Evolutionary conservation across 768 basidiomycete genomes (phyloP), one percentile per base, ranked within the genome.

Genomic region (Agaricus subrufescens): DNA sequence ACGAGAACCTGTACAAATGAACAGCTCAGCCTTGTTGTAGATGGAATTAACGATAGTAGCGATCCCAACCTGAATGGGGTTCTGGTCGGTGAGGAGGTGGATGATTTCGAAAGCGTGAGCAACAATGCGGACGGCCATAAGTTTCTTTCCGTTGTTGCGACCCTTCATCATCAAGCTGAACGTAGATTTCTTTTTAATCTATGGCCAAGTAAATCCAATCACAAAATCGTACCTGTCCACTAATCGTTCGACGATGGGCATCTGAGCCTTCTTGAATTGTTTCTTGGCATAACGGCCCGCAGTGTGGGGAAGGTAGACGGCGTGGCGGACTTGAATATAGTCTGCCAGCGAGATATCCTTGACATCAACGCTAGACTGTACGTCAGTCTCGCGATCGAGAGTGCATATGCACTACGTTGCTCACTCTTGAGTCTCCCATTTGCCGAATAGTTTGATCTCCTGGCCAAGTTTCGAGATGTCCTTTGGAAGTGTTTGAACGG

Each of bases 221-320:
- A 44, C 12, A n/a, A 26, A 27, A 44, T 71, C 85, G 65, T 68
- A 92, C 94, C 87, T 88, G 83, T 98, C 95, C 63, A 98, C 97
- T 69, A 99, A 81, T 71, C 97, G 92, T 78, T 99, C 97, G 66
- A 98, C 97, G 71, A 99, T 96, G 70, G 97, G 97, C 97, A 99
- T 99, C 74, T 97, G 93, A 4, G 94, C 94, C 86, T 99, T 99
- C 84, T 95, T 98, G 87, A 98, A 99, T 76, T 98, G 95, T 81
- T 98, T 98, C 83, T 95, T 95, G 69, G 95, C 93, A 73, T 98
- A 98, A 75, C 97, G 93, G 63, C 97, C 97, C 62, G 96, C 95
- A 59, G 97, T 99, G 84, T 99, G 96, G 58, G 96, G 96, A 56
- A 97, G 76, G 78, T 94, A 98, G 71, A 98, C 96, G 50, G 94